A percentile compares a stretch with the other conserved stretches of the same genome.
phyloP scores from a whole-genome alignment of 345 rosid genomes.

The Fremontodendron californicum region DNA sequence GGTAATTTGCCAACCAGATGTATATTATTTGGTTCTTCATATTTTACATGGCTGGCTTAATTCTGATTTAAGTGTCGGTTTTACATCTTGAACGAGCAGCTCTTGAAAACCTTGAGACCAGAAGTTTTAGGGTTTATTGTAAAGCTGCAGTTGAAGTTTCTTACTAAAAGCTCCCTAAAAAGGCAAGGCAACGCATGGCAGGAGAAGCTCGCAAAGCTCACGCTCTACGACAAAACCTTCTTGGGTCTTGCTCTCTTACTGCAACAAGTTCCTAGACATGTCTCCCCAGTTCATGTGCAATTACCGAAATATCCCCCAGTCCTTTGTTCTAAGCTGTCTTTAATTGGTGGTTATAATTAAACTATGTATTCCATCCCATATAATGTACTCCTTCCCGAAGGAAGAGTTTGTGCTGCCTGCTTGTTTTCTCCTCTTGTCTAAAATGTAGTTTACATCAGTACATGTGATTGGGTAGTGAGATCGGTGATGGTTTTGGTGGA shows the following conservation, averaged over 20 bases:
- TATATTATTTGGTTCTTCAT: background rate
- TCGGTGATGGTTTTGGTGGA: too few species aligned
- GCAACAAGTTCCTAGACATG: slow-evolving; percentile 77
- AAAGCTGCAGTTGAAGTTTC: background rate
- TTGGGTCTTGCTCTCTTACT: slow-evolving; percentile 47
- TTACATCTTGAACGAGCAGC: background rate
- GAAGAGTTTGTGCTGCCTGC: too few species aligned
- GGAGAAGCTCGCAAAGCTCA: slow-evolving; percentile 15
- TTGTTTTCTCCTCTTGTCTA: background rate
- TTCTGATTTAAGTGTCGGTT: background rate
- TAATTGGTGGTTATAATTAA: too few species aligned
- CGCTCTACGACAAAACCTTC: slow-evolving; percentile 47
- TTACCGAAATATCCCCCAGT: slow-evolving; percentile 31
- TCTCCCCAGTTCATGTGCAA: slow-evolving; percentile 21
- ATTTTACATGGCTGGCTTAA: background rate
- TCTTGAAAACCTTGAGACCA: background rate
- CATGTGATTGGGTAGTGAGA: too few species aligned
- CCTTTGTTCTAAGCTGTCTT: too few species aligned
- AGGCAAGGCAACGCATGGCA: slow-evolving; percentile 22
- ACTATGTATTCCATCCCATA: too few species aligned
- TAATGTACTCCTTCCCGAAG: too few species aligned
- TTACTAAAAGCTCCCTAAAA: background rate
- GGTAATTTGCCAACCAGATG: background rate
- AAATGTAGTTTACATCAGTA: background rate
- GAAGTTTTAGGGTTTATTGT: slow-evolving; percentile 30